phyloP scores from a whole-genome alignment of 228 moss, liverwort and hornwort species.

The Sphagnum fallax region DNA sequence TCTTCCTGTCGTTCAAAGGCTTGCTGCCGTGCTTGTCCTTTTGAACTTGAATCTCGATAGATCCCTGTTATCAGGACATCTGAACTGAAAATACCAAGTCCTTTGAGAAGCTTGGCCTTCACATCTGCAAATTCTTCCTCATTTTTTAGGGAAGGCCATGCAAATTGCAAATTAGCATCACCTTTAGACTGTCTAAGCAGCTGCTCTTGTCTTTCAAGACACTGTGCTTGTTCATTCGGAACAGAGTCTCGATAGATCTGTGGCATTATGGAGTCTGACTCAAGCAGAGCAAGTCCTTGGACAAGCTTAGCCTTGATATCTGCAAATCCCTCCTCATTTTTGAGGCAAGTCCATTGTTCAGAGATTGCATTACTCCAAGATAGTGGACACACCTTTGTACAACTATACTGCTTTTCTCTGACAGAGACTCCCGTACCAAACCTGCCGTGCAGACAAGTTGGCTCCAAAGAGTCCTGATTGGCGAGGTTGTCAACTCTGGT shows the following conservation, averaged over 20 bases:
- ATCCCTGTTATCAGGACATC: slow-evolving; percentile 32
- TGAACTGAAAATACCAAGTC: slow-evolving; percentile 22
- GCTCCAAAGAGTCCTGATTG: neutral
- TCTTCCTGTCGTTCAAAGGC: slow-evolving; percentile 32
- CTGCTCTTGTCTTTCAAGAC: no score
- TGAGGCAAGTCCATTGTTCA: no score
- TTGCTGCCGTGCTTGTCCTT: slow-evolving; percentile 31
- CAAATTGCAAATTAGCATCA: no score
- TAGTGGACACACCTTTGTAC: no score
- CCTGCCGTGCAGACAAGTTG: slow-evolving; percentile 6
- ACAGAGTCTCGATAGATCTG: slow-evolving; percentile 23
- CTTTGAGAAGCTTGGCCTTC: slow-evolving; percentile 23
- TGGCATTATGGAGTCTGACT: slow-evolving; percentile 25
- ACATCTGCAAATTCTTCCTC: slow-evolving; percentile 28
- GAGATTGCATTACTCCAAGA: no score
- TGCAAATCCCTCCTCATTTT: slow-evolving; percentile 18
- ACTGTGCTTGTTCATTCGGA: no score
- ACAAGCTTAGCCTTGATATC: slow-evolving; percentile 29
- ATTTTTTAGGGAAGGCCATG: no score
- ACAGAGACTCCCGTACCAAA: neutral
- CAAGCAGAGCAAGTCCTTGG: slow-evolving; percentile 21
- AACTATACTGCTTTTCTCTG: no score
- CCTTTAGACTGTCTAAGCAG: no score
- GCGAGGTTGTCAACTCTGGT: neutral
- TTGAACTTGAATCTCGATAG: slow-evolving; percentile 25